These are phyloP conservation scores for Novakomyces olei DNA, from an alignment of 805 yeast genomes.

Conservation along the genomic window DNA sequence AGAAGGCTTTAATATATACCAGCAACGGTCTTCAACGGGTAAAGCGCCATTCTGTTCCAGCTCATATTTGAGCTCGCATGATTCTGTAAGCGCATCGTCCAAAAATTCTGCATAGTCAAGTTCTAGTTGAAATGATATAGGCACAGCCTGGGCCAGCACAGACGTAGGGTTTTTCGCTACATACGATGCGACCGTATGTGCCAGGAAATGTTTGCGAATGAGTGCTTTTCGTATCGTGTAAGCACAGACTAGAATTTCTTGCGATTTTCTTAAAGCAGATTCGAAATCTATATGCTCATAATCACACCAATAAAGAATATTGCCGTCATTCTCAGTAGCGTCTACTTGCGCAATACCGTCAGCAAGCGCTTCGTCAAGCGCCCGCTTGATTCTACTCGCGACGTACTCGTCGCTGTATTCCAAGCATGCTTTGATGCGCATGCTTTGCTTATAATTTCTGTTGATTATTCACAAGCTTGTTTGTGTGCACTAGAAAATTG, in stretches of 20 bases:
- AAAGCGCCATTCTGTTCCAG: slow-evolving; percentile 26
- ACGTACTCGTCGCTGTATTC: too few species aligned
- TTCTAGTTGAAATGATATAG: slow-evolving; percentile 60
- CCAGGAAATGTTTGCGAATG: slow-evolving; percentile 71
- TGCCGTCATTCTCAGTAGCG: too few species aligned
- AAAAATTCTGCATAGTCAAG: slow-evolving; percentile 89
- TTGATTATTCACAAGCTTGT: too few species aligned
- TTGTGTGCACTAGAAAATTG: too few species aligned
- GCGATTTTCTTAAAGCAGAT: not conserved
- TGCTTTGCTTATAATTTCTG: too few species aligned
- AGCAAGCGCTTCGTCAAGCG: too few species aligned
- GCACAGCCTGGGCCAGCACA: slow-evolving; percentile 35
- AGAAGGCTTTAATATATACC: slow-evolving; percentile 83
- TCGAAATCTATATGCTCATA: slow-evolving; percentile 3
- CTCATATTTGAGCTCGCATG: slow-evolving; percentile 68
- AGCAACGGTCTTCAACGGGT: slow-evolving; percentile 12
- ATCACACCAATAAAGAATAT: too few species aligned
- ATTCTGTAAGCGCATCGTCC: slow-evolving; percentile 83
- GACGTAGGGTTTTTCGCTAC: slow-evolving; percentile 54
- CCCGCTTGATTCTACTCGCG: too few species aligned
- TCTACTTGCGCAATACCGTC: too few species aligned
- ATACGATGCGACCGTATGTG: slow-evolving; percentile 62
- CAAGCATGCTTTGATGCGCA: too few species aligned
- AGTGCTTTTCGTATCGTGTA: slow-evolving; percentile 45
- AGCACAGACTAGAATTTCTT: not conserved